Evolutionary conservation across 1,284 basidiomycete species (phyloP).

Genomic region (Moesziomyces sp.): DNA sequence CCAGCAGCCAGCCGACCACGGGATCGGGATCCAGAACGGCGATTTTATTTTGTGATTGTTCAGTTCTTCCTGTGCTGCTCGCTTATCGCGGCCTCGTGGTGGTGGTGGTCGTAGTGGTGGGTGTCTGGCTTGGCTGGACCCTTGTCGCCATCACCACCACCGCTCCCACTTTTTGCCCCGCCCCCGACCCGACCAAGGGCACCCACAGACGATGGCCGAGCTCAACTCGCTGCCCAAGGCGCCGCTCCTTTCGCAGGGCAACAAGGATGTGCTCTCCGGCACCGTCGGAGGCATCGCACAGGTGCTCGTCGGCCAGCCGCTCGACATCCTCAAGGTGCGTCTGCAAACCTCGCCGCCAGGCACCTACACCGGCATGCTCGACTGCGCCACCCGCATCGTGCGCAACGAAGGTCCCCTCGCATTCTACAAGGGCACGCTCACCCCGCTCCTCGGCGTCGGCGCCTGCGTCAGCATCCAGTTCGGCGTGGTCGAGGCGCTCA

Average conservation of each 20-base stretch:
- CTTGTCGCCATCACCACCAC: neutral
- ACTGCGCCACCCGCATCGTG: conserved; percentile 87
- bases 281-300: conserved; percentile 86
- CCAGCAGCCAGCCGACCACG: too few species aligned
- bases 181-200: too few species aligned
- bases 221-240: conserved; percentile 35
- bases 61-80: neutral
- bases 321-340: conserved; percentile 94
- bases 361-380: conserved; percentile 85
- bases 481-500: conserved; percentile 86
- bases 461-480: conserved; percentile 97
- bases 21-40: too few species aligned
- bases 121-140: too few species aligned
- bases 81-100: neutral
- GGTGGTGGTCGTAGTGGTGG: too few species aligned
- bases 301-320: conserved; percentile 92
- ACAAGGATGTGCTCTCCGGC: conserved; percentile 55
- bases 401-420: conserved; percentile 91
- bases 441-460: conserved; percentile 92
- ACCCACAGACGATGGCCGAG: conserved; percentile 21
- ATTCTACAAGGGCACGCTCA: conserved; percentile 97
- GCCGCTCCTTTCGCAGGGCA: conserved; percentile 40
- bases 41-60: too few species aligned
- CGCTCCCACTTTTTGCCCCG: neutral
- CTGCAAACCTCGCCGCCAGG: conserved; percentile 94